phyloP scores from a whole-genome alignment of 2,329 filamentous ascomycete genomes.

The Endothia cerciana region DNA sequence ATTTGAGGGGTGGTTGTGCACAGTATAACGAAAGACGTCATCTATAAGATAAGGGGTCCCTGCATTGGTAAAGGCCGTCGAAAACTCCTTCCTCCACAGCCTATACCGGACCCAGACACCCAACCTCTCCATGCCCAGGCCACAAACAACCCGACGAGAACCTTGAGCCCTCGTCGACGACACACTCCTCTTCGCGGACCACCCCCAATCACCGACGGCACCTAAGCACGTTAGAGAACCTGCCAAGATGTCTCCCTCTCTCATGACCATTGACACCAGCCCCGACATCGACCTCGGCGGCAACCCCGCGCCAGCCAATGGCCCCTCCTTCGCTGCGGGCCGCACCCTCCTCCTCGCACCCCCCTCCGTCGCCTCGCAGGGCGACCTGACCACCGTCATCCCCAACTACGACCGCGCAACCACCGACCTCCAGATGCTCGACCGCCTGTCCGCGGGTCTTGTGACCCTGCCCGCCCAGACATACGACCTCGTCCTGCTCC shows the following conservation, averaged over 20 bases:
- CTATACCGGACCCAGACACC: too few relatives aligned
- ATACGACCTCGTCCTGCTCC: conserved; percentile 84
- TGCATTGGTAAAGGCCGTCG: neutral
- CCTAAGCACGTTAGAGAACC: conserved; percentile 21
- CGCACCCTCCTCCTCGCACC: conserved; percentile 82
- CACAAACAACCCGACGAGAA: conserved; percentile 1
- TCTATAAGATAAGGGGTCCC: neutral
- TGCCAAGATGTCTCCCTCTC: conserved; percentile 52
- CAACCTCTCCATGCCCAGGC: neutral
- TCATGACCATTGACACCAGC: conserved; percentile 59
- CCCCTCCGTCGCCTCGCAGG: conserved; percentile 85
- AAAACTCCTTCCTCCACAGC: conserved; percentile 15
- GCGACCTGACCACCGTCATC: conserved; percentile 74
- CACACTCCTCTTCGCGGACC: conserved; percentile 11
- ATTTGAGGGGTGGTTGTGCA: neutral
- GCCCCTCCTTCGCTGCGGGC: conserved; percentile 30
- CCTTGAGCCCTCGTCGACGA: conserved; percentile 12
- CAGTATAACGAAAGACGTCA: conserved; percentile 9
- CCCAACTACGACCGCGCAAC: conserved; percentile 71
- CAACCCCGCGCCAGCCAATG: conserved; percentile 35
- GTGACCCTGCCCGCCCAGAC: conserved; percentile 75
- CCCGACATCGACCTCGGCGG: conserved; percentile 53
- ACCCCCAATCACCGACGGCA: conserved; percentile 5
- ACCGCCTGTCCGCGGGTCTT: conserved; percentile 82
- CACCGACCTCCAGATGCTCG: conserved; percentile 96